Evolutionary conservation across 2,329 filamentous ascomycete genomes (phyloP), one percentile per base, ranked within the genome.

Genomic region (Fusarium xyrophilum): DNA sequence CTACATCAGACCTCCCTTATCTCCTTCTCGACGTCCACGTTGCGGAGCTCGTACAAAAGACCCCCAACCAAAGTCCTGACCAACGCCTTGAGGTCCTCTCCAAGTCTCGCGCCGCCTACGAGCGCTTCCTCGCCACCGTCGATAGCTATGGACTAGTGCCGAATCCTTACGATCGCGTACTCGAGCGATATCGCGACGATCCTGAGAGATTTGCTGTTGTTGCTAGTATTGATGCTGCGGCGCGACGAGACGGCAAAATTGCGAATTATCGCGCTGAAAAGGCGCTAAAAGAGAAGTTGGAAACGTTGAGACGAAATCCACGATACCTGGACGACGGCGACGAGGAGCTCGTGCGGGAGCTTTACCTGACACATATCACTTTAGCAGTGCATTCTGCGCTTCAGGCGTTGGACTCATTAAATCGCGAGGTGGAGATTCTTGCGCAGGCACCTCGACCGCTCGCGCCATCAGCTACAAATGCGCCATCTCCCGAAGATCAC

Each of bases 1-100:
- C 92, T 17, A 96, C 95, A 2, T 85, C 86, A n/a, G 90, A 97
- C 74, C 81, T 99, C 33, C 93, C 93, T 80, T 97, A 95, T 78
- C 85, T 99, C 65, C 85, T 93, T 25, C 86, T 94, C 65, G 86
- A 91, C 78, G 93, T 90, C 78, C 87, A 90, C 74, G 82, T 96
- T 55, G 95, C 93, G 35, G 93, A 97, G 75, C 85, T 97, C 15
- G 82, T 91, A 38, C 88, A 93, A 74, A 90, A 88, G 70, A 84
- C 90, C 63, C 88, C 86, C 62, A 83, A 84, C 43, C 77, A 82
- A 10, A 78, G 79, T 42, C 81, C 82, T 17, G 65, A 71, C 38
- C 87, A 91, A 68, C 88, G 95, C 47, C 87, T 88, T 73, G 74
- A 79, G 13, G 82, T 88, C 19, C 83, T 98, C 25, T 80, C 85